These are phyloP conservation scores for Kondoa malvinella DNA, from an alignment of 768 basidiomycete genomes.

Conservation along the genomic window DNA sequence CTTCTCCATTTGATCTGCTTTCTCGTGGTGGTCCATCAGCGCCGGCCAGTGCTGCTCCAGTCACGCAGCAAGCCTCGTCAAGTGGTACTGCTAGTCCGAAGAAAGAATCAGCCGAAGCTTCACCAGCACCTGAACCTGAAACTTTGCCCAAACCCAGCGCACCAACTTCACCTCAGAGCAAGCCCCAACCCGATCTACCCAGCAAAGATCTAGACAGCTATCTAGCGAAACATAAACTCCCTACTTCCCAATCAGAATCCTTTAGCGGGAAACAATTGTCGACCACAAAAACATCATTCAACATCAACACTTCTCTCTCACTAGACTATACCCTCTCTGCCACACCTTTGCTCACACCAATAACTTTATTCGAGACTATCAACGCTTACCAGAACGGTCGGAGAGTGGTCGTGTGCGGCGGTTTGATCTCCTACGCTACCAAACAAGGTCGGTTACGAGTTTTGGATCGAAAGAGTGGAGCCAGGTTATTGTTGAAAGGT, in stretches of 20 bases:
- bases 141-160: background rate
- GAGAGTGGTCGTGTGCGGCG: background rate
- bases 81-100: background rate
- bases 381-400: background rate
- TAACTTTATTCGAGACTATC: background rate
- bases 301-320: background rate
- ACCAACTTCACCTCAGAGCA: background rate
- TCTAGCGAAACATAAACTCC: background rate
- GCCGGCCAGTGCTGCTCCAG: too few species aligned
- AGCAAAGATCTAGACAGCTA: background rate
- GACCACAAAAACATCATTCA: background rate
- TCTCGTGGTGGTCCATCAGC: background rate
- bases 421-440: background rate
- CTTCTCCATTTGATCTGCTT: constrained; percentile 4
- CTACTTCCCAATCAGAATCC: background rate
- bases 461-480: constrained; percentile 1
- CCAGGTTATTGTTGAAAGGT: background rate
- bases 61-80: background rate
- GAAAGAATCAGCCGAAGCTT: background rate
- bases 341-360: background rate
- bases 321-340: background rate
- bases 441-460: background rate
- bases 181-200: background rate
- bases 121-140: background rate
- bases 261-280: background rate